These are phyloP conservation scores for Sarocladium kiliense DNA, from an alignment of 2,329 filamentous ascomycete genomes.

Conservation along the genomic window DNA sequence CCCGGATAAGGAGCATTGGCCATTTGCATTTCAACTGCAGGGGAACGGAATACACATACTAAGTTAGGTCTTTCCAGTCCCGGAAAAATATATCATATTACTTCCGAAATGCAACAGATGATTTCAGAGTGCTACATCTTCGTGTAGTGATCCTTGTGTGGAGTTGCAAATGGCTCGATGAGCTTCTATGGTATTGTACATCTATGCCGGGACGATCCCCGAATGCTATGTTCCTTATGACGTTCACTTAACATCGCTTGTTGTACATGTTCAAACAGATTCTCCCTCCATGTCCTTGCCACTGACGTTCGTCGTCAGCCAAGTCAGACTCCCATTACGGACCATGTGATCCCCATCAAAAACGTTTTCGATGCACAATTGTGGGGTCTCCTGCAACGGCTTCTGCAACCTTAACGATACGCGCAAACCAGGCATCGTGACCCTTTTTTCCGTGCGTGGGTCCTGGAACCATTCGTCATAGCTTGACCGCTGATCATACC, in stretches of 20 bases:
- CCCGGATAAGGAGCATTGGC: neutral
- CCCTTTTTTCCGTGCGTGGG: neutral
- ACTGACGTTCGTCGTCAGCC: neutral
- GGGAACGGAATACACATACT: neutral
- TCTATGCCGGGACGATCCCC: too few species aligned
- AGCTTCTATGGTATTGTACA: too few species aligned
- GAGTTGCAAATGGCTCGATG: too few species aligned
- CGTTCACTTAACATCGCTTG: neutral
- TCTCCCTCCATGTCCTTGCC: neutral
- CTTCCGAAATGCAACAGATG: neutral
- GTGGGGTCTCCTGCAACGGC: neutral
- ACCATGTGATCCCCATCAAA: neutral
- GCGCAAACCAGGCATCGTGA: neutral
- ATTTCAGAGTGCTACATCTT: too few species aligned
- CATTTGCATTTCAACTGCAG: neutral
- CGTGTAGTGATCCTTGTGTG: too few species aligned
- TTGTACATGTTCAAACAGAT: neutral
- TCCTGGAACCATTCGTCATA: neutral
- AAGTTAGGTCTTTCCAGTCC: neutral
- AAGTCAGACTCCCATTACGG: too few species aligned
- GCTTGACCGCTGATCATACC: neutral
- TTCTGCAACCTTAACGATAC: constrained; percentile 1
- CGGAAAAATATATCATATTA: neutral
- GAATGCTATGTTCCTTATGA: neutral
- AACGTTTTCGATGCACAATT: neutral